Evolutionary conservation across 495 filamentous ascomycete genomes (phyloP).

Genomic region (Talaromyces proteolyticus): DNA sequence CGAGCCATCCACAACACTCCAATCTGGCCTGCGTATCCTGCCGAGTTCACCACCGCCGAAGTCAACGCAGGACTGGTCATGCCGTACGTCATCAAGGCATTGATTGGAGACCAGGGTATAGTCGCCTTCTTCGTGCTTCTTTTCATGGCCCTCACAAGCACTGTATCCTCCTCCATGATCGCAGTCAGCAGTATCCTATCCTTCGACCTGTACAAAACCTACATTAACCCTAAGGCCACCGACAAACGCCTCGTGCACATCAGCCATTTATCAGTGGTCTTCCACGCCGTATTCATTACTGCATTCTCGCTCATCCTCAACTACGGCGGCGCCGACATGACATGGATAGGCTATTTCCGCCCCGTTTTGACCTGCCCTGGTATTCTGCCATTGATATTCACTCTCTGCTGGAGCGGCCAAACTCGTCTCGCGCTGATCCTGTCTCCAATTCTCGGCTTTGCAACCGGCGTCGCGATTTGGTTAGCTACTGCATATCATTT

Average conservation of each 20-base stretch:
- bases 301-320: conserved; percentile 30
- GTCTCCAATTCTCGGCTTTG: conserved; percentile 28
- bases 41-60: conserved; percentile 33
- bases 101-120: conserved; percentile 41
- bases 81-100: conserved; percentile 42
- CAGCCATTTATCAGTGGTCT: conserved; percentile 28
- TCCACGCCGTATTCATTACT: conserved; percentile 32
- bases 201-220: conserved; percentile 46
- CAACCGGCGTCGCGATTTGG: conserved; percentile 30
- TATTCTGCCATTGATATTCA: conserved; percentile 29
- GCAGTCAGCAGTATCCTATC: conserved; percentile 41
- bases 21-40: conserved; percentile 47
- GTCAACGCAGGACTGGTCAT: conserved; percentile 39
- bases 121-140: conserved; percentile 45
- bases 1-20: conserved; percentile 40
- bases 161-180: conserved; percentile 39
- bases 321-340: conserved; percentile 36
- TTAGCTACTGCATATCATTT: conserved; percentile 23
- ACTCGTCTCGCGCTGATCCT: conserved; percentile 27
- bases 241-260: conserved; percentile 29
- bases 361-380: conserved; percentile 32
- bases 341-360: conserved; percentile 32
- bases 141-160: conserved; percentile 50
- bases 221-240: conserved; percentile 39
- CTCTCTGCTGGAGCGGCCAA: conserved; percentile 32